A percentile compares a stretch with the other conserved stretches of the same genome.
Evolutionary conservation across 2,329 filamentous ascomycete genomes (phyloP).

Genomic region (Claviceps africana): DNA sequence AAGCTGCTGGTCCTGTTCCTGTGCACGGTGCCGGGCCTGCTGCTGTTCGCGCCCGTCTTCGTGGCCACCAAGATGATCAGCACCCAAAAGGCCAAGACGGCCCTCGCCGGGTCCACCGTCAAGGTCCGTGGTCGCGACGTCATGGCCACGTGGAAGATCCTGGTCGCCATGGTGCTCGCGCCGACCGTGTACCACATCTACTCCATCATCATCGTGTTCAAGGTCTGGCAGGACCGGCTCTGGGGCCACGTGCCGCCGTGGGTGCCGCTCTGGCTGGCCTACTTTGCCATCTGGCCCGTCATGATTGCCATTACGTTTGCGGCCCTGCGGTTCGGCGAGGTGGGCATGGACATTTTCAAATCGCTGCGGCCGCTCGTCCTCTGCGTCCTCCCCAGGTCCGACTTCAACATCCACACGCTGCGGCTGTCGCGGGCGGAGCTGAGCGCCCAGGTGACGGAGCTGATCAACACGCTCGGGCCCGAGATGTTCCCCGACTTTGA

Average conservation of each 20-base stretch:
- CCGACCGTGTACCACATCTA: slow-evolving; percentile 75
- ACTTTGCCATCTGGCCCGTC: slow-evolving; percentile 60
- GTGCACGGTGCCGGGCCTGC: slow-evolving; percentile 70
- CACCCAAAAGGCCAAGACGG: slow-evolving; percentile 66
- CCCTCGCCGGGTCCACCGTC: slow-evolving; percentile 71
- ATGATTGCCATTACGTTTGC: slow-evolving; percentile 87
- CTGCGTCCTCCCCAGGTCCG: slow-evolving; percentile 70
- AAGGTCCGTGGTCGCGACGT: slow-evolving; percentile 82
- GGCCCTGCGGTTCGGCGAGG: slow-evolving; percentile 84
- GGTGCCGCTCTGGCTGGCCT: slow-evolving; percentile 66
- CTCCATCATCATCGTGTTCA: slow-evolving; percentile 57
- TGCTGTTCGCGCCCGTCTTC: slow-evolving; percentile 83
- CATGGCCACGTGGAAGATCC: slow-evolving; percentile 86
- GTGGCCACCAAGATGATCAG: slow-evolving; percentile 73
- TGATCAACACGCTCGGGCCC: slow-evolving; percentile 90
- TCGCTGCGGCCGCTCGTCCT: slow-evolving; percentile 78
- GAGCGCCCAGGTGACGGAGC: slow-evolving; percentile 68
- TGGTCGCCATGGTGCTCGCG: slow-evolving; percentile 73
- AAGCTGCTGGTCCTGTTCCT: slow-evolving; percentile 67
- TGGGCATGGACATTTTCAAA: slow-evolving; percentile 98
- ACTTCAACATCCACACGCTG: slow-evolving; percentile 70
- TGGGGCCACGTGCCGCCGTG: slow-evolving; percentile 70
- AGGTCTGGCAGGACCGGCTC: slow-evolving; percentile 67
- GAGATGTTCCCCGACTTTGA: slow-evolving; percentile 98
- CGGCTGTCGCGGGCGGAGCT: slow-evolving; percentile 59